phyloP scores from a whole-genome alignment of 2,329 filamentous ascomycete species.

The Albophoma yamanashiensis region DNA sequence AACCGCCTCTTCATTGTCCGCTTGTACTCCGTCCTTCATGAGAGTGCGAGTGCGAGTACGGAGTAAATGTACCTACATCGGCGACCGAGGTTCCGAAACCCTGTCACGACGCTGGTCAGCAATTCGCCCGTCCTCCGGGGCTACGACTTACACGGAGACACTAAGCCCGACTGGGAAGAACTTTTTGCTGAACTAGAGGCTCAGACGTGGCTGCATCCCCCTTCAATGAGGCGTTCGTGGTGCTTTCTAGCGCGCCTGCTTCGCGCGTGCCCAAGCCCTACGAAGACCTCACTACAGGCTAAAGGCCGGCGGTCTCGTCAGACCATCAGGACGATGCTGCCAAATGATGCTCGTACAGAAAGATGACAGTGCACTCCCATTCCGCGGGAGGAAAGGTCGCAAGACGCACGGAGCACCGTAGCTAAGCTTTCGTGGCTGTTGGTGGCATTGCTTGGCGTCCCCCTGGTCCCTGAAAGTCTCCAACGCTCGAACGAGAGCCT shows the following conservation, averaged over 20 bases:
- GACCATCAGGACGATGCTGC: neutral
- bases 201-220: neutral
- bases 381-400: neutral
- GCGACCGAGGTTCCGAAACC: neutral
- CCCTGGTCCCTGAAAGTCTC: neutral
- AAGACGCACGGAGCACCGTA: neutral
- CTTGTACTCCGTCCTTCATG: neutral
- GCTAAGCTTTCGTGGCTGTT: neutral
- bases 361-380: neutral
- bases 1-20: neutral
- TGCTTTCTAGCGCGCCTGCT: neutral
- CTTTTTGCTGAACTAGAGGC: slow-evolving; percentile 6
- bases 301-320: neutral
- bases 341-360: neutral
- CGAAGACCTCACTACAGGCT: too few species aligned
- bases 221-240: slow-evolving; percentile 4
- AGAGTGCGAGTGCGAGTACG: neutral
- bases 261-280: neutral
- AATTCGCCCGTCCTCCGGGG: neutral
- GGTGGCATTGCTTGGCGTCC: neutral
- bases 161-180: slow-evolving; percentile 1
- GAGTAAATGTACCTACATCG: neutral
- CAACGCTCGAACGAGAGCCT: neutral
- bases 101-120: neutral
- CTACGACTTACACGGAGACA: neutral